phyloP scores from a whole-genome alignment of 768 basidiomycete species.

The Kwoniella sp. region DNA sequence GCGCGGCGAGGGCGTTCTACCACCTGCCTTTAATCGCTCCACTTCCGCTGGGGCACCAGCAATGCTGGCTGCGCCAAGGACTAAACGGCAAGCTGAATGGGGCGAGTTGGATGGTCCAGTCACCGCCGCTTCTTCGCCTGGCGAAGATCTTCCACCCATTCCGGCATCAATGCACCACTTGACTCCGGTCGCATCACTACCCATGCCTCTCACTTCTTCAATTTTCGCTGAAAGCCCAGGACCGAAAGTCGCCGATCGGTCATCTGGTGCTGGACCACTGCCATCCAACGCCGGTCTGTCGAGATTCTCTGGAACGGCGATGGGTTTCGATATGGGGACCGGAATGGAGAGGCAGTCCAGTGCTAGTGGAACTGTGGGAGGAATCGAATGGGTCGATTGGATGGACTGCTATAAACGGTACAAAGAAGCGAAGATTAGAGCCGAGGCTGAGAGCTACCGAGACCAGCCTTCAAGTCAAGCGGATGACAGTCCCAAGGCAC shows the following conservation, averaged over 20 bases:
- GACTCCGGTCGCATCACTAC: conserved; percentile 13
- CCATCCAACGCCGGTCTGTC: conserved; percentile 31
- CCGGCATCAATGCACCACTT: conserved; percentile 27
- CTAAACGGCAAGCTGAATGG: conserved; percentile 35
- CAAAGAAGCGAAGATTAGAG: conserved; percentile 57
- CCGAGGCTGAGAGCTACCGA: conserved; percentile 39
- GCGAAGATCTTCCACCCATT: conserved; percentile 37
- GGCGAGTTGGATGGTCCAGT: conserved; percentile 13
- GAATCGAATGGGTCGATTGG: conserved; percentile 60
- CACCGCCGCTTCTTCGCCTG: conserved; percentile 33
- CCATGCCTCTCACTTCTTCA: background rate
- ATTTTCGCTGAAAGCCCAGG: conserved; percentile 5
- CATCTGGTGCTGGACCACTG: conserved; percentile 9
- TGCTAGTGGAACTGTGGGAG: conserved; percentile 41
- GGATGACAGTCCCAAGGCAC: conserved; percentile 3
- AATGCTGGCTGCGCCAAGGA: conserved; percentile 37
- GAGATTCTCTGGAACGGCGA: conserved; percentile 17
- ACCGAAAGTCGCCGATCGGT: conserved; percentile 9
- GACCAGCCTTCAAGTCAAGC: background rate
- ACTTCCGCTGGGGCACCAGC: conserved; percentile 44
- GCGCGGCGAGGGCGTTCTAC: conserved; percentile 22
- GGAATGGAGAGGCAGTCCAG: conserved; percentile 32
- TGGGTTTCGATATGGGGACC: conserved; percentile 25
- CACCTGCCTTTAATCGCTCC: conserved; percentile 45
- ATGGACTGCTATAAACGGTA: conserved; percentile 58